A percentile compares a stretch with the other conserved stretches of the same genome.
Evolutionary conservation across 2,329 filamentous ascomycete species (phyloP).

Genomic region (Paramyrothecium roridum): DNA sequence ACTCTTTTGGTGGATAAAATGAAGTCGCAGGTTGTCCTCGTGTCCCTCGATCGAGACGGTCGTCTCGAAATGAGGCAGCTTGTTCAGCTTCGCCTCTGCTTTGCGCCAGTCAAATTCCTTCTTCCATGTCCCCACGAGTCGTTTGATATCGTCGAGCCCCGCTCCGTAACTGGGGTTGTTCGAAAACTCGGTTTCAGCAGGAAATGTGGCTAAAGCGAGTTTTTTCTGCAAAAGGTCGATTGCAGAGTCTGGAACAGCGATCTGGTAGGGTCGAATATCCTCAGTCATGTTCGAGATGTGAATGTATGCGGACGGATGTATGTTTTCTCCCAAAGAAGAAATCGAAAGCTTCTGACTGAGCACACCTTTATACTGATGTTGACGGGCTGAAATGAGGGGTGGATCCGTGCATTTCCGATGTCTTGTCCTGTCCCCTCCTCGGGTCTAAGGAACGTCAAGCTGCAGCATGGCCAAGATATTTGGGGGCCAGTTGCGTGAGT

Average conservation of each 20-base stretch:
- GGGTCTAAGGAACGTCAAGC: no score
- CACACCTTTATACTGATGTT: no score
- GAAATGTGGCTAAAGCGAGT: constrained; percentile 21
- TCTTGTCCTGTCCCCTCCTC: no score
- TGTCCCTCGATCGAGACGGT: constrained; percentile 52
- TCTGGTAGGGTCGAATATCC: constrained; percentile 25
- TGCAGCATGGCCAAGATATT: no score
- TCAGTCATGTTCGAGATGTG: constrained; percentile 4
- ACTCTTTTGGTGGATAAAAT: constrained; percentile 59
- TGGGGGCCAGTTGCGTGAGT: no score
- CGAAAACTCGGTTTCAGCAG: constrained; percentile 21
- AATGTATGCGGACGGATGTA: no score
- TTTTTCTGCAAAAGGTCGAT: constrained; percentile 23
- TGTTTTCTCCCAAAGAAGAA: no score
- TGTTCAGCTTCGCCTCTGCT: constrained; percentile 54
- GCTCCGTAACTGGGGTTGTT: constrained; percentile 24
- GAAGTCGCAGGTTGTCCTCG: constrained; percentile 50
- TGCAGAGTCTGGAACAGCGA: constrained; percentile 23
- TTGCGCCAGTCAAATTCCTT: constrained; percentile 57
- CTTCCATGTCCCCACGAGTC: constrained; percentile 29
- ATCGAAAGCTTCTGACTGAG: no score
- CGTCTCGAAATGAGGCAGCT: constrained; percentile 53
- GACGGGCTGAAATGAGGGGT: no score
- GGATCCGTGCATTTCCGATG: no score
- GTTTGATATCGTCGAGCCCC: constrained; percentile 21